phyloP scores from a whole-genome alignment of 345 rosid genomes.

The Rhizophora apiculata region DNA sequence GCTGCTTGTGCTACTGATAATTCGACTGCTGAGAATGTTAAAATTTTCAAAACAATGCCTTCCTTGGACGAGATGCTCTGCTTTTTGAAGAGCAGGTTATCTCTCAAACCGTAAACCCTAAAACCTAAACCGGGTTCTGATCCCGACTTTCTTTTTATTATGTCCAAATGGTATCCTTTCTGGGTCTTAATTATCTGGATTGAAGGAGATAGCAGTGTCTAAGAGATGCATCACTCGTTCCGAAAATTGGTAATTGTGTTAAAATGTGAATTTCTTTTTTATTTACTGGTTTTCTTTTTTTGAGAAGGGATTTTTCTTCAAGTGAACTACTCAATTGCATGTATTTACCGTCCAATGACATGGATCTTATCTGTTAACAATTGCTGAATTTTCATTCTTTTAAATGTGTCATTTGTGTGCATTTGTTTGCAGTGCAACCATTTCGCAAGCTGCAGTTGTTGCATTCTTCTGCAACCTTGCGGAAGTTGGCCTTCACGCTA shows the following conservation, averaged over 20 bases:
- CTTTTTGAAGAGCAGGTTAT: constrained; percentile 67
- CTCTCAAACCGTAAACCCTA: background rate
- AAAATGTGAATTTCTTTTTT: background rate
- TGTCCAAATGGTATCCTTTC: too few relatives aligned
- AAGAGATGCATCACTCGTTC: too few relatives aligned
- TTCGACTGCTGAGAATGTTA: constrained; percentile 14
- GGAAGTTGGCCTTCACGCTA: constrained; percentile 71
- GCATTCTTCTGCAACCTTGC: constrained; percentile 70
- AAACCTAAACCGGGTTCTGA: too few relatives aligned
- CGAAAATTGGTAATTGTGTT: too few relatives aligned
- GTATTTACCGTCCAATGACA: too few relatives aligned
- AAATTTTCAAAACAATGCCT: constrained; percentile 41
- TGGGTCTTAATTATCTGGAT: too few relatives aligned
- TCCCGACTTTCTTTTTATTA: too few relatives aligned
- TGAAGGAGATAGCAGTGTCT: too few relatives aligned
- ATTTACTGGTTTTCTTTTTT: too few relatives aligned
- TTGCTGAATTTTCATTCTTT: background rate
- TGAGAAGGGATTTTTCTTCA: too few relatives aligned
- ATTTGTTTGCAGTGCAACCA: constrained; percentile 50
- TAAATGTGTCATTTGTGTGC: background rate
- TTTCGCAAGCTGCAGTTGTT: constrained; percentile 69
- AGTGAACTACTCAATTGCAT: too few relatives aligned
- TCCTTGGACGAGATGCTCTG: constrained; percentile 49
- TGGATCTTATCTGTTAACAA: too few relatives aligned
- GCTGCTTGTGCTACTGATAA: constrained; percentile 21